These are phyloP conservation scores for Silene conica DNA, from an alignment of 148 eudicot species.

Conservation along the genomic window DNA sequence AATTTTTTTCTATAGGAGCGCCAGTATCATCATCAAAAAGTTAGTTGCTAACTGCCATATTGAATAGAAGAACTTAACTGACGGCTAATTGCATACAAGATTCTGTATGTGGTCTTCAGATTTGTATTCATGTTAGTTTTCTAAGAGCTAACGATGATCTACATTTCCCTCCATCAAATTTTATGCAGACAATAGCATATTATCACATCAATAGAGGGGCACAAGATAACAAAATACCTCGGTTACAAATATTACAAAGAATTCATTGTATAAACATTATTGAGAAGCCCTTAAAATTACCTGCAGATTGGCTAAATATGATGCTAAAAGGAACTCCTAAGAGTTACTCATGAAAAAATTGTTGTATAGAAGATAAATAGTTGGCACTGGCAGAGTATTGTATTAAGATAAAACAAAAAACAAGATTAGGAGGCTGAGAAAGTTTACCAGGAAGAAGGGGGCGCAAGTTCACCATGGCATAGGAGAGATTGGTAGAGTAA, in stretches of 20 bases:
- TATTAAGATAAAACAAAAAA: not conserved
- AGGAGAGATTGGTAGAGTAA: slow-evolving; percentile 59
- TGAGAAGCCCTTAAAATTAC: not conserved
- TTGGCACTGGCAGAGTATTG: not conserved
- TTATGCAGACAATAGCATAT: too few species aligned
- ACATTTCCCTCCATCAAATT: not conserved
- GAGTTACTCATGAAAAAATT: too few species aligned
- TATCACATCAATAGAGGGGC: not conserved
- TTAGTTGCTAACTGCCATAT: not conserved
- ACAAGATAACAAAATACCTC: not conserved
- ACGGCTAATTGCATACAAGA: not conserved
- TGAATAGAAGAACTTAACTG: not conserved
- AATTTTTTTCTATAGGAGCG: too few species aligned
- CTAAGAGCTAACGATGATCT: not conserved
- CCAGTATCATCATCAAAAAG: not conserved
- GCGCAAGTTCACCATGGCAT: slow-evolving; percentile 83
- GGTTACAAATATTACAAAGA: not conserved
- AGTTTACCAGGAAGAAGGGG: slow-evolving; percentile 81
- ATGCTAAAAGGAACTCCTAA: not conserved
- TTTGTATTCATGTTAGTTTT: not conserved
- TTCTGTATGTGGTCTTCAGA: not conserved
- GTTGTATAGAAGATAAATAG: not conserved
- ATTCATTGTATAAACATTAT: not conserved
- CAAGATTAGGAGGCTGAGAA: not conserved
- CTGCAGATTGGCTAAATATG: not conserved